These are phyloP conservation scores for Botrytis medusae DNA, from an alignment of 2,329 filamentous ascomycete species.

Conservation along the genomic window DNA sequence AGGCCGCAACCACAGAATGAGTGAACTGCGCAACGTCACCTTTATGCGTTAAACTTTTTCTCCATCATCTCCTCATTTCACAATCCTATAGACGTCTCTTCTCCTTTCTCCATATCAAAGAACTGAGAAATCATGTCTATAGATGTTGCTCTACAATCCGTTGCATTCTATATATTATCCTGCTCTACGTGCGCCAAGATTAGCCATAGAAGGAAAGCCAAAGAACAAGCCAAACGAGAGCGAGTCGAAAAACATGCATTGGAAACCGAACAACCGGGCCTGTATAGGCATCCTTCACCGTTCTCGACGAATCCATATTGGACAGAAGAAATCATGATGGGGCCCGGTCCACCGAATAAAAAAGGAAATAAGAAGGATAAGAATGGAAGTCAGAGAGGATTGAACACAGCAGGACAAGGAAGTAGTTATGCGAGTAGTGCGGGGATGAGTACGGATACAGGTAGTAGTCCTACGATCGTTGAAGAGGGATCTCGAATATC, in stretches of 20 bases:
- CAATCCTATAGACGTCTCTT: not conserved
- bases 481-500: constrained; percentile 47
- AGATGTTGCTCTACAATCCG: constrained; percentile 66
- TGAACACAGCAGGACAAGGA: constrained; percentile 58
- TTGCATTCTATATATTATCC: constrained; percentile 74
- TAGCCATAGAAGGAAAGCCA: constrained; percentile 67
- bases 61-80: not conserved
- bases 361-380: constrained; percentile 52
- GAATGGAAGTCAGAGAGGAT: constrained; percentile 58
- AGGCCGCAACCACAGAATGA: constrained; percentile 11
- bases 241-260: constrained; percentile 63
- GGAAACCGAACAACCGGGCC: constrained; percentile 67
- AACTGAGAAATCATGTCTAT: constrained; percentile 48
- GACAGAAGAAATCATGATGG: constrained; percentile 81
- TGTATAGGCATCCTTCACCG: constrained; percentile 77
- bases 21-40: constrained; percentile 10
- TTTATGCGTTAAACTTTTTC: constrained; percentile 19
- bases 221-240: constrained; percentile 67
- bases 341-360: constrained; percentile 69
- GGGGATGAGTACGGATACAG: constrained; percentile 39
- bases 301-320: constrained; percentile 88
- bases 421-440: constrained; percentile 49
- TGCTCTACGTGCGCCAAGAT: constrained; percentile 77
- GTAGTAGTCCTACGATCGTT: constrained; percentile 48
- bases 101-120: not conserved